phyloP scores from a whole-genome alignment of 2,329 filamentous ascomycete genomes.

The Sporothrix inflata region DNA sequence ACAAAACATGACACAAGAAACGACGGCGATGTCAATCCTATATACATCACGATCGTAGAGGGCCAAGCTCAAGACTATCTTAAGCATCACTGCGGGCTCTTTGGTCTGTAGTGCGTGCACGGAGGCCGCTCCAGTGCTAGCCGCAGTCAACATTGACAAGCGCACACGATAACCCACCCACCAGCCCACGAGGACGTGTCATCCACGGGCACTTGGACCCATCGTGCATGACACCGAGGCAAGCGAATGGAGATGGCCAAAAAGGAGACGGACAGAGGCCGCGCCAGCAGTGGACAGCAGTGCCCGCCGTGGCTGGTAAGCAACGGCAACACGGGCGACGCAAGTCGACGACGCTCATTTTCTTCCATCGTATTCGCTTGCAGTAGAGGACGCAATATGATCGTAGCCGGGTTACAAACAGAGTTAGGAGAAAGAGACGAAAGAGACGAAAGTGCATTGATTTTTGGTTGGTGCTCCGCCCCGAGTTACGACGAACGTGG shows the following conservation, averaged over 20 bases:
- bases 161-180: neutral
- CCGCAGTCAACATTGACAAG: neutral
- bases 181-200: neutral
- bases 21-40: neutral
- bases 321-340: neutral
- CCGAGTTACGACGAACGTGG: slow-evolving; percentile 9
- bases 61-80: neutral
- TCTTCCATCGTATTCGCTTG: neutral
- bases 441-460: neutral
- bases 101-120: neutral
- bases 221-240: neutral
- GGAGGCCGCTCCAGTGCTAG: neutral
- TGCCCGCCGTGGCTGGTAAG: neutral
- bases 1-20: neutral
- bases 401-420: neutral
- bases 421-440: neutral
- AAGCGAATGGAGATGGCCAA: neutral
- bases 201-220: neutral
- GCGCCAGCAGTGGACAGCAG: neutral
- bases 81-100: slow-evolving; percentile 7
- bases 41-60: neutral
- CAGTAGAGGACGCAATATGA: neutral
- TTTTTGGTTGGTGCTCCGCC: neutral
- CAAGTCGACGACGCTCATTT: neutral
- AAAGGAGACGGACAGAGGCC: neutral